Conservation (phyloP, 1,284 basidiomycete genomes). For the Salmacisia buchloeana region DNA sequence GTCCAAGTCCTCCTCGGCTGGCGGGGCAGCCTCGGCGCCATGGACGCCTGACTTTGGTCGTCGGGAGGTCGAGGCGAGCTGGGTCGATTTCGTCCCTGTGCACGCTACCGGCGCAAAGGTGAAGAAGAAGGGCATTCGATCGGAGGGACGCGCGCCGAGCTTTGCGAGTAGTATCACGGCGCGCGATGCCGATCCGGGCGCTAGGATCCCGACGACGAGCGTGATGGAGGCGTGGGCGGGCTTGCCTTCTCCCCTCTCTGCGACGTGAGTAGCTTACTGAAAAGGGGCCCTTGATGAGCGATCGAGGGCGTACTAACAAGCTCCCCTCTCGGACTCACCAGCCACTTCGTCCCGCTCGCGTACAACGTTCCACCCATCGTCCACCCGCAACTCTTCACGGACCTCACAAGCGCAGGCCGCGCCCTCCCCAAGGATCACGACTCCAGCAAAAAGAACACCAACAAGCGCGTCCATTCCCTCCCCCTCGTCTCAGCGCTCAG, state of each 20-base stretch:
- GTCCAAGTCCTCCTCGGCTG: neutral
- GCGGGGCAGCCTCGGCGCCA: neutral
- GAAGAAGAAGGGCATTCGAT: neutral
- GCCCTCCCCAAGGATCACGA: too few relatives aligned
- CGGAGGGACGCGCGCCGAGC: neutral
- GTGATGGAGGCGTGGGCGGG: conserved; percentile 20
- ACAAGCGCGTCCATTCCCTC: conserved; percentile 14
- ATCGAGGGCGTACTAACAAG: too few relatives aligned
- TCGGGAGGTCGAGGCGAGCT: conserved; percentile 9
- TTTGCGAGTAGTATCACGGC: conserved; percentile 22
- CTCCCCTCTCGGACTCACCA: too few relatives aligned
- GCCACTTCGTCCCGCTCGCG: conserved; percentile 27
- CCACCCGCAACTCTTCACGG: conserved; percentile 29
- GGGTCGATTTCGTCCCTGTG: conserved; percentile 17
- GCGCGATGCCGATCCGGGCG: conserved; percentile 19
- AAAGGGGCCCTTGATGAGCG: too few relatives aligned
- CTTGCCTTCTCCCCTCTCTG: neutral
- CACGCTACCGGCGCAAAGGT: neutral
- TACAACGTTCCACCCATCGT: conserved; percentile 26
- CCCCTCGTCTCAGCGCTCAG: conserved; percentile 30
- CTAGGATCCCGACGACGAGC: conserved; percentile 17
- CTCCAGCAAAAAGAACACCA: too few relatives aligned
- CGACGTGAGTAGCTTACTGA: conserved; percentile 4
- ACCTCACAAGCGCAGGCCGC: conserved; percentile 18
- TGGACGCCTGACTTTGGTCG: neutral